These are phyloP conservation scores for Aspergillus panamensis DNA, from an alignment of 495 filamentous ascomycete species.

Conservation along the genomic window DNA sequence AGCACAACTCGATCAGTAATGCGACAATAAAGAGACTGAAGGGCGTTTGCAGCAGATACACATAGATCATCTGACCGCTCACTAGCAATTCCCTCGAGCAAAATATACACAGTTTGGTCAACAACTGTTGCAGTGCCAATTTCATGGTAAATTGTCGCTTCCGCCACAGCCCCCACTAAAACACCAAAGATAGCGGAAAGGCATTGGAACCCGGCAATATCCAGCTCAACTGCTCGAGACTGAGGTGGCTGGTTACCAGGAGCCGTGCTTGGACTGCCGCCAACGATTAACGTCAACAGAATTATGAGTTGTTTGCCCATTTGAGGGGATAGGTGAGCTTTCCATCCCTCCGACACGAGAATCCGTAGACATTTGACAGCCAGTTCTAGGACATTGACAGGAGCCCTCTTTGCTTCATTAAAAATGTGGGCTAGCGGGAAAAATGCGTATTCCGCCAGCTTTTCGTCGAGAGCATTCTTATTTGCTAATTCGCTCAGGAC, in stretches of 20 bases:
- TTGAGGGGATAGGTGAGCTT: conserved; percentile 56
- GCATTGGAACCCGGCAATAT: conserved; percentile 58
- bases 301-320: conserved; percentile 83
- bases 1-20: conserved; percentile 68
- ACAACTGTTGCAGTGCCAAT: conserved; percentile 61
- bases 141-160: conserved; percentile 56
- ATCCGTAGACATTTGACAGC: conserved; percentile 68
- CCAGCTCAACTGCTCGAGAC: conserved; percentile 63
- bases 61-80: conserved; percentile 60
- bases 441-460: conserved; percentile 91
- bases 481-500: conserved; percentile 51
- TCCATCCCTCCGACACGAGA: conserved; percentile 77
- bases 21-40: conserved; percentile 58
- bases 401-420: conserved; percentile 64
- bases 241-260: conserved; percentile 33
- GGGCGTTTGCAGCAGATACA: conserved; percentile 58
- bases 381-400: conserved; percentile 70
- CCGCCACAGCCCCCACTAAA: conserved; percentile 40
- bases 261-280: conserved; percentile 56
- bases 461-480: conserved; percentile 62
- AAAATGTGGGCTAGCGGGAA: conserved; percentile 89
- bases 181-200: conserved; percentile 50
- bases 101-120: conserved; percentile 75
- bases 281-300: conserved; percentile 74
- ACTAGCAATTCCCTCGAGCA: conserved; percentile 67